Base-by-base conservation (phyloP, 2,329 filamentous ascomycete genomes). In the Sporothrix schenckii region DNA sequence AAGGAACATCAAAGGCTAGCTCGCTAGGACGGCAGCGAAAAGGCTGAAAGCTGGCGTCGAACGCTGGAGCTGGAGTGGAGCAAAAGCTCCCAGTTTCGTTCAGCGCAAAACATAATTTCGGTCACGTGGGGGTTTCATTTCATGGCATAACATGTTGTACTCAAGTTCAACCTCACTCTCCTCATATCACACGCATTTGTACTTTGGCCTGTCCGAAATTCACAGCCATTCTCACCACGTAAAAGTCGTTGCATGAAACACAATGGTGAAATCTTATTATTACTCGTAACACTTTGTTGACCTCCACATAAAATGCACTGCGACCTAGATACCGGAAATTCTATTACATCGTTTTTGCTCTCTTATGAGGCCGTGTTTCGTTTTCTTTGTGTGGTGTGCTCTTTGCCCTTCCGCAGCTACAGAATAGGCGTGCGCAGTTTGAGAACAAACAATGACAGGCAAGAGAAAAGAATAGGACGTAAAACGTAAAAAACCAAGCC, bases 251-350 rank as follows among this genome's bases (percentile, higher is more conserved):
- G 21, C 9, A 27, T 63, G n/a, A 63, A 63, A 47, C 30, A n/a
- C 54, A 54, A 54, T 56, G 27, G 2, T 68, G 19, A 5, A n/a
- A 19, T 69, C 47, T 49, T 69, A 53, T 61, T 63, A 69, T 53
- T 69, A 63, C 67, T 69, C 67, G 56, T 69, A 27, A 53, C 56
- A 63, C 44, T 21, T 24, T 53, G 41, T 70, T 34, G 47, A 19
- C 34, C 63, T 52, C 63, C 34, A 47, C 34, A 34, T 27, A 41
- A 21, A 11, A 21, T 41, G 30, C n/a, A 63, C 41, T 54, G n/a
- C 19, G 24, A 47, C 41, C 53, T 47, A 58, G 24, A 50, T 49
- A 69, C 39, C 66, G 19, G 30, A 50, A 39, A 53, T 41, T 69
- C 54, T 61, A 63, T 53, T 53, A 52, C 21, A 52, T 44, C 39